phyloP scores from a whole-genome alignment of 345 rosid species.

The Bruguiera parviflora region DNA sequence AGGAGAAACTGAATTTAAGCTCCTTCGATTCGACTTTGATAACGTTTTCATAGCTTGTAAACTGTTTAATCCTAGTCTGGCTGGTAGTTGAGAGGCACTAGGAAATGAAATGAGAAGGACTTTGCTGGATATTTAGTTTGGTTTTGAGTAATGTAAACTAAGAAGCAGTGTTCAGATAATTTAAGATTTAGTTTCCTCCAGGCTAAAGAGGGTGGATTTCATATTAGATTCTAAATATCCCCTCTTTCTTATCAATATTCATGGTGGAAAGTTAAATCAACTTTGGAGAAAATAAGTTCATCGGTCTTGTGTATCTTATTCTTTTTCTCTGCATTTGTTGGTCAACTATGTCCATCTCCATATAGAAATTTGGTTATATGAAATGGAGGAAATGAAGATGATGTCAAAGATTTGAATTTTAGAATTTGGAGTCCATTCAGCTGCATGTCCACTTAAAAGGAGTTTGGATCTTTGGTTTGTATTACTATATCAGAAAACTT shows the following conservation, averaged over 20 bases:
- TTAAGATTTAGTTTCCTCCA: background rate
- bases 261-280: too few relatives aligned
- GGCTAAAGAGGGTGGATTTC: too few relatives aligned
- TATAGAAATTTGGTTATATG: background rate
- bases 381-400: background rate
- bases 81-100: constrained; percentile 9
- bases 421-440: background rate
- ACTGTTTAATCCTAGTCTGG: background rate
- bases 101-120: too few relatives aligned
- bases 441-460: background rate
- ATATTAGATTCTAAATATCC: too few relatives aligned
- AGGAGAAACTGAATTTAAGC: background rate
- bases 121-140: constrained; percentile 19
- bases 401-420: background rate
- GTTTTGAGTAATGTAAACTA: background rate
- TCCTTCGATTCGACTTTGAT: background rate
- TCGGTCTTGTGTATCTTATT: too few relatives aligned
- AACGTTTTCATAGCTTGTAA: too few relatives aligned
- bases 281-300: too few relatives aligned
- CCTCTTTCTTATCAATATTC: too few relatives aligned
- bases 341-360: too few relatives aligned
- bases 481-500: background rate
- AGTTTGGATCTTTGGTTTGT: too few relatives aligned
- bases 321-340: background rate
- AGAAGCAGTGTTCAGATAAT: background rate